Percentiles rank a stretch among this genome's conserved stretches.
phyloP scores from a whole-genome alignment of 257 asterid genomes.

The Rauvolfia tetraphylla region DNA sequence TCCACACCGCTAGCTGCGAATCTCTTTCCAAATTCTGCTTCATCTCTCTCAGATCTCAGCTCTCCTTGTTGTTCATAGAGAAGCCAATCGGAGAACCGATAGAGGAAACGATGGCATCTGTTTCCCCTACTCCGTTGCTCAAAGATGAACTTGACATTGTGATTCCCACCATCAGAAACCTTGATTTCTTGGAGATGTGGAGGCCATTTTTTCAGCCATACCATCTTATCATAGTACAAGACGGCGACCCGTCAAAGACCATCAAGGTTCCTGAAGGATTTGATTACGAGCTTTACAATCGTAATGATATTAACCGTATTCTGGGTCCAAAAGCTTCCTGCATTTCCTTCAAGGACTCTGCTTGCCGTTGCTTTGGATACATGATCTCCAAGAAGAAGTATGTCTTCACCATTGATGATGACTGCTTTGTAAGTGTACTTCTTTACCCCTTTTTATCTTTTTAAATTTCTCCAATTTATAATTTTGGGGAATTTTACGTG shows the following conservation, averaged over 20 bases:
- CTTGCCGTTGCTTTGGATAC: conserved; percentile 77
- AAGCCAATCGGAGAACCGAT: neutral
- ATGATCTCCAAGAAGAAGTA: conserved; percentile 79
- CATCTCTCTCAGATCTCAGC: neutral
- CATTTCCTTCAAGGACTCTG: conserved; percentile 77
- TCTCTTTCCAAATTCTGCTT: neutral
- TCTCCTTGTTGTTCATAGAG: neutral
- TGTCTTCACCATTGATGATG: conserved; percentile 72
- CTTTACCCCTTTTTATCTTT: too few relatives aligned
- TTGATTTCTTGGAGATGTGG: conserved; percentile 77
- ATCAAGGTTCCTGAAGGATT: conserved; percentile 67
- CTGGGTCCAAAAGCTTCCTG: conserved; percentile 70
- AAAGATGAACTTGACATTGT: conserved; percentile 72
- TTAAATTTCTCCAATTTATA: neutral
- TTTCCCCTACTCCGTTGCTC: conserved; percentile 38
- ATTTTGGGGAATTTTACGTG: neutral
- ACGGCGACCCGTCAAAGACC: conserved; percentile 61
- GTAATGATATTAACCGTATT: conserved; percentile 61
- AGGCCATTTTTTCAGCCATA: conserved; percentile 65
- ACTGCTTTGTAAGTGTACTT: conserved; percentile 60
- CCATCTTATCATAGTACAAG: conserved; percentile 71
- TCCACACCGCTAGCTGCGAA: neutral
- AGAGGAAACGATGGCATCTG: conserved; percentile 35
- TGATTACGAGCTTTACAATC: conserved; percentile 65
- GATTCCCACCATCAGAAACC: conserved; percentile 68